Evolutionary conservation across 2,329 filamentous ascomycete genomes (phyloP).

Genomic region (Aspergillaceae sp.): DNA sequence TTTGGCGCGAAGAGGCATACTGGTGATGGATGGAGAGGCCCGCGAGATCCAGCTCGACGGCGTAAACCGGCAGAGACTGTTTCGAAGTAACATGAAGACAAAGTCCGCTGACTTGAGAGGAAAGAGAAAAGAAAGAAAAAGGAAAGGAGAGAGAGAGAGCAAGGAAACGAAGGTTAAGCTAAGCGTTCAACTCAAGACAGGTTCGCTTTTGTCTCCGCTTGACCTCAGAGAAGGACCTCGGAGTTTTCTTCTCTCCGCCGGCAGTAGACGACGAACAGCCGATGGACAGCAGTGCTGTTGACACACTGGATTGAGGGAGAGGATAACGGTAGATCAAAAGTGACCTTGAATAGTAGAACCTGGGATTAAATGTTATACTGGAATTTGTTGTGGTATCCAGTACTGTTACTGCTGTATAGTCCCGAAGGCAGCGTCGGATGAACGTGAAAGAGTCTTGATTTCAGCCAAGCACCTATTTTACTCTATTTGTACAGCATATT

Average conservation of each 20-base stretch:
- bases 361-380: no score
- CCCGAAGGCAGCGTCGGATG: no score
- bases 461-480: neutral
- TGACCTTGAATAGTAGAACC: no score
- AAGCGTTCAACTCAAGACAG: neutral
- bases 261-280: conserved; percentile 1
- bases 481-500: conserved; percentile 26
- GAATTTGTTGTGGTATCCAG: no score
- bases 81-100: conserved; percentile 38
- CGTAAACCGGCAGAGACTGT: conserved; percentile 29
- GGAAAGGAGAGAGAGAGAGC: conserved; percentile 9
- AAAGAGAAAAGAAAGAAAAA: conserved; percentile 5
- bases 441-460: no score
- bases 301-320: neutral
- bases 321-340: no score
- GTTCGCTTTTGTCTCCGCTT: neutral
- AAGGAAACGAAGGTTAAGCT: neutral
- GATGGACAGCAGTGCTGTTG: neutral
- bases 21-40: conserved; percentile 25
- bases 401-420: no score
- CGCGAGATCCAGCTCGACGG: conserved; percentile 42
- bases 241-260: conserved; percentile 18
- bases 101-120: conserved; percentile 11
- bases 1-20: conserved; percentile 76
- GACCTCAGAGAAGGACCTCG: conserved; percentile 20